Percentiles rank a stretch among this genome's conserved stretches.
phyloP scores from a whole-genome alignment of 2,329 filamentous ascomycete genomes.

The Cladosporium sp. region DNA sequence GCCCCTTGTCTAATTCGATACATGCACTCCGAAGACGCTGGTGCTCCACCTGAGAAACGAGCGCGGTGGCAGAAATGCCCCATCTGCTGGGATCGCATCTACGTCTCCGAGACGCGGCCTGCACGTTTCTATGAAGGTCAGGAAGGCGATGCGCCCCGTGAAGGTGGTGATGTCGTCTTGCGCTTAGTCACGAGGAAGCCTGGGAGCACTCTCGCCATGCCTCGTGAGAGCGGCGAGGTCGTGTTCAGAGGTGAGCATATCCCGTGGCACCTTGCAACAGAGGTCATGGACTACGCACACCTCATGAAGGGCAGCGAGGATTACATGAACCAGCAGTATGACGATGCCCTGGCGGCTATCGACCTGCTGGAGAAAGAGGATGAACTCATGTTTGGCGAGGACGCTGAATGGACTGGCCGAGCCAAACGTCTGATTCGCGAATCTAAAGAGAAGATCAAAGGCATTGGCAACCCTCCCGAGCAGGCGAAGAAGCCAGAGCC shows the following conservation, averaged over 20 bases:
- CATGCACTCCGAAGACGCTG: conserved; percentile 84
- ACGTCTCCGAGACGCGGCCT: conserved; percentile 83
- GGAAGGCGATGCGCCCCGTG: conserved; percentile 74
- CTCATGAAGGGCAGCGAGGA: conserved; percentile 91
- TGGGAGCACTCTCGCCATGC: conserved; percentile 82
- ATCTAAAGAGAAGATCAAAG: conserved; percentile 72
- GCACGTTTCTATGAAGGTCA: conserved; percentile 91
- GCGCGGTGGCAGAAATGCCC: conserved; percentile 91
- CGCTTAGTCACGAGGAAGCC: conserved; percentile 79
- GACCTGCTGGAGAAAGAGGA: conserved; percentile 80
- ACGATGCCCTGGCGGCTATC: conserved; percentile 74
- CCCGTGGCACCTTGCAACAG: conserved; percentile 92
- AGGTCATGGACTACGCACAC: conserved; percentile 89
- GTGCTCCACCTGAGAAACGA: conserved; percentile 64
- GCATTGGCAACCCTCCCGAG: conserved; percentile 65
- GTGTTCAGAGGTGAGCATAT: conserved; percentile 72
- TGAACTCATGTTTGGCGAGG: conserved; percentile 86
- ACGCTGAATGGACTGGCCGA: conserved; percentile 87
- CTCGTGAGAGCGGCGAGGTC: conserved; percentile 74
- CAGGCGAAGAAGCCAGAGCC: conserved; percentile 50
- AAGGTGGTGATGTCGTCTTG: conserved; percentile 86
- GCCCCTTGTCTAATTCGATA: conserved; percentile 90
- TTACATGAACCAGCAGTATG: conserved; percentile 81
- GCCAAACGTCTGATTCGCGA: conserved; percentile 74
- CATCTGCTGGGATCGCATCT: conserved; percentile 92